These are phyloP conservation scores for Mortierella sp. DNA, from an alignment of 371 early-diverging fungal species.

Conservation along the genomic window DNA sequence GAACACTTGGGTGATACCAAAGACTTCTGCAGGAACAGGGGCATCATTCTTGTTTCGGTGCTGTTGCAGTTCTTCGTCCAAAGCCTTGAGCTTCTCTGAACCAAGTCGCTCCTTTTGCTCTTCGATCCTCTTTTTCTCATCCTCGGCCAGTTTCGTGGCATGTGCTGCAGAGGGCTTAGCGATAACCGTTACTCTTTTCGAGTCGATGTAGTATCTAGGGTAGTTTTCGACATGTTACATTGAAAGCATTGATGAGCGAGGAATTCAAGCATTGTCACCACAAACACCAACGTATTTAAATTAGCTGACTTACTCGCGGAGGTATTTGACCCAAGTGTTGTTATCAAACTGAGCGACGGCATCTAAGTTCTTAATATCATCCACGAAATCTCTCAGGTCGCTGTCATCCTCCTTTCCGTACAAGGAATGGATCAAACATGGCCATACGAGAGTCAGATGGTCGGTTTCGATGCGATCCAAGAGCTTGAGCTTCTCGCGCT, in stretches of 20 bases:
- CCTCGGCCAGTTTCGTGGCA: conserved; percentile 63
- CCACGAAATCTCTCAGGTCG: conserved; percentile 59
- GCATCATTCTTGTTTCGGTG: conserved; percentile 67
- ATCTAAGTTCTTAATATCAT: conserved; percentile 64
- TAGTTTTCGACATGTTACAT: neutral
- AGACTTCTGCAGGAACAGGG: conserved; percentile 65
- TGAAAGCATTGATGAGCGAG: neutral
- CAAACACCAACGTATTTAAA: neutral
- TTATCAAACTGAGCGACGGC: conserved; percentile 58
- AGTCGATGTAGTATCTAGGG: conserved; percentile 63
- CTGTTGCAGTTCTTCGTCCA: conserved; percentile 62
- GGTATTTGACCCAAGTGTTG: conserved; percentile 62
- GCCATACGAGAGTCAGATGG: conserved; percentile 52
- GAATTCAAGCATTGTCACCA: too few relatives aligned
- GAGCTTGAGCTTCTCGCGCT: conserved; percentile 68
- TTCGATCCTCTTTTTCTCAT: conserved; percentile 67
- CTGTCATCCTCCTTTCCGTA: conserved; percentile 69
- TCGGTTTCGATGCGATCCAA: conserved; percentile 36
- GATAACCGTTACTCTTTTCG: conserved; percentile 63
- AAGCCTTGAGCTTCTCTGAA: conserved; percentile 58
- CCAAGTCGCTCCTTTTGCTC: conserved; percentile 66
- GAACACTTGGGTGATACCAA: too few relatives aligned
- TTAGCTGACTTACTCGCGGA: conserved; percentile 59
- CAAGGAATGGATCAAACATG: conserved; percentile 61
- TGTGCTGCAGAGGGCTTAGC: conserved; percentile 73